Conservation (phyloP, 1,139 yeast species). For the Suhomyces kunorum region DNA sequence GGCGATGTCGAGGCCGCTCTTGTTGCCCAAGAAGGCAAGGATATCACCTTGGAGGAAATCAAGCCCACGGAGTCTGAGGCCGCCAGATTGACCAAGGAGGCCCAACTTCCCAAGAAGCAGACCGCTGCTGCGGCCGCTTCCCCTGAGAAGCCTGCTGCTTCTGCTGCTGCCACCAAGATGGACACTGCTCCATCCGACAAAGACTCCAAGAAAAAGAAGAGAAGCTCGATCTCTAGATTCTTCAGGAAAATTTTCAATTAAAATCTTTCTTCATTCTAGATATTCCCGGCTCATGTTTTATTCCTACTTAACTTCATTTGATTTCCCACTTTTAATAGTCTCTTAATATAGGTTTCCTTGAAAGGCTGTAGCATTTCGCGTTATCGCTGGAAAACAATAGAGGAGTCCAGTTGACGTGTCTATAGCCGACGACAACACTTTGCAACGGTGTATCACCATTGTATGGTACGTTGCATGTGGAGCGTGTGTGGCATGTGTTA, state of each 20-base stretch:
- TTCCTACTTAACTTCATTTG: constrained; percentile 11
- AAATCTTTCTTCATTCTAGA: constrained; percentile 3
- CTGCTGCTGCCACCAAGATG: background rate
- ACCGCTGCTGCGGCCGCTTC: constrained; percentile 13
- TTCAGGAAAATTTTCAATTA: constrained; percentile 45
- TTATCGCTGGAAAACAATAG: background rate
- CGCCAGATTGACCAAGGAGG: constrained; percentile 37
- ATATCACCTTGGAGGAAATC: constrained; percentile 46
- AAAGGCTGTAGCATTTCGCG: background rate
- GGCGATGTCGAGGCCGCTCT: constrained; percentile 40
- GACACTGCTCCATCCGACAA: background rate
- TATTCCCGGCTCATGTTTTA: constrained; percentile 10
- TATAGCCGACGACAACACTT: too few species aligned
- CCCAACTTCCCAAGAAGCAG: constrained; percentile 18
- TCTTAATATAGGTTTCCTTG: constrained; percentile 10
- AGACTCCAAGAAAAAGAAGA: constrained; percentile 39
- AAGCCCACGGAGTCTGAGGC: constrained; percentile 44
- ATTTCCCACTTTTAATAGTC: constrained; percentile 10
- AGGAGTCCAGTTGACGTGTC: too few species aligned
- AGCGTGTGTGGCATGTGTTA: too few species aligned
- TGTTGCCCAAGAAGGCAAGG: constrained; percentile 39
- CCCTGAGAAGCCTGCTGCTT: too few species aligned
- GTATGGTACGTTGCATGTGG: too few species aligned
- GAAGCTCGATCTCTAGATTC: constrained; percentile 44
- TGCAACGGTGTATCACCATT: too few species aligned